phyloP scores from a whole-genome alignment of 768 basidiomycete genomes.

The Podaxis sp. region DNA sequence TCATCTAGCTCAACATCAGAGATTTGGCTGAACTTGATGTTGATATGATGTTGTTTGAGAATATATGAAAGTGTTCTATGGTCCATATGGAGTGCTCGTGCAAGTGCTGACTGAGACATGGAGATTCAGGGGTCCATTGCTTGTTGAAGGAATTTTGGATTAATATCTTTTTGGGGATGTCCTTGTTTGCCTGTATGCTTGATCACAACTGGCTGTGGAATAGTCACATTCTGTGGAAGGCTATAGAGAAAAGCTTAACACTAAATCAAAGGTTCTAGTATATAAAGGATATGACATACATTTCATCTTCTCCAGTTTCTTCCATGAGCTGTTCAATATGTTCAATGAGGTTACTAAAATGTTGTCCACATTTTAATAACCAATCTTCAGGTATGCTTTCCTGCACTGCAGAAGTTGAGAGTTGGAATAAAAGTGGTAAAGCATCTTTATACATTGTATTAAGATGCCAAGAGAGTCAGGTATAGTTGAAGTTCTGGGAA shows the following conservation, averaged over 20 bases:
- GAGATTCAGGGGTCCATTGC: constrained; percentile 8
- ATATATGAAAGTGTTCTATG: neutral
- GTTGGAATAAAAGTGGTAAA: too few species aligned
- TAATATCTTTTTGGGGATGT: constrained; percentile 16
- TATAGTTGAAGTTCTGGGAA: too few species aligned
- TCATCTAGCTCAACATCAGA: constrained; percentile 16
- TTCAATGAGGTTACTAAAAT: neutral
- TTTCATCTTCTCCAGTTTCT: neutral
- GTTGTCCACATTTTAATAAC: neutral
- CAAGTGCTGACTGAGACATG: constrained; percentile 19
- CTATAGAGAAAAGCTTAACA: neutral
- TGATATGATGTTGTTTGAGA: constrained; percentile 4
- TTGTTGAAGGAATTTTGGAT: constrained; percentile 13
- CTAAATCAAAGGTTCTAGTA: neutral
- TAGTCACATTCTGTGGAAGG: neutral
- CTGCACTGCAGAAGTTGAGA: too few species aligned
- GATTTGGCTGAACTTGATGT: constrained; percentile 6
- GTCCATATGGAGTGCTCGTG: constrained; percentile 1
- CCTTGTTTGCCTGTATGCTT: constrained; percentile 16
- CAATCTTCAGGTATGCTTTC: neutral
- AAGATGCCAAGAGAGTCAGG: too few species aligned
- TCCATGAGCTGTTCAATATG: neutral
- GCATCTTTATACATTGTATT: too few species aligned
- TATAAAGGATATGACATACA: neutral
- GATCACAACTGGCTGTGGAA: neutral